Conservation (phyloP, 306 rosid genomes). For the Cucurbita moschata region DNA sequence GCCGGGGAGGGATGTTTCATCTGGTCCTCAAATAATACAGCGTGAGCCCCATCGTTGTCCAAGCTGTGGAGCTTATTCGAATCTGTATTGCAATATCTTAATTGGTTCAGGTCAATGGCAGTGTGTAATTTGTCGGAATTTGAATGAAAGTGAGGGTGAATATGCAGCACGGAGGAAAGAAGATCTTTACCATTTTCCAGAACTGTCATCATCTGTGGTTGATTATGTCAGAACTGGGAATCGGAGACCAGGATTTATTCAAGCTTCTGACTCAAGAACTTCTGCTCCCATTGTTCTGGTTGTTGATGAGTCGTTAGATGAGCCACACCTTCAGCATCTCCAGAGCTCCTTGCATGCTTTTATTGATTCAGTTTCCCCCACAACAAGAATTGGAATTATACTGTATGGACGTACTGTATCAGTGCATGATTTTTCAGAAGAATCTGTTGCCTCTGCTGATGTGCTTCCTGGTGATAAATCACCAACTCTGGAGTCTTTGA, state of each 20-base stretch:
- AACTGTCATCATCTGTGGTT: slow-evolving; percentile 69
- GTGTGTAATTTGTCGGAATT: slow-evolving; percentile 74
- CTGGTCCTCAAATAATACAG: slow-evolving; percentile 71
- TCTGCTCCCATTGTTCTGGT: slow-evolving; percentile 86
- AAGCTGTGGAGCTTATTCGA: slow-evolving; percentile 92
- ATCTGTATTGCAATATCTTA: slow-evolving; percentile 63
- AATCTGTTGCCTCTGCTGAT: slow-evolving; percentile 81
- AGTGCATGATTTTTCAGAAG: slow-evolving; percentile 82
- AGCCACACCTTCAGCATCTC: slow-evolving; percentile 77
- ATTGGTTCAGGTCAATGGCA: slow-evolving; percentile 99
- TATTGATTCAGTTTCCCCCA: slow-evolving; percentile 74
- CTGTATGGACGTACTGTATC: slow-evolving; percentile 84
- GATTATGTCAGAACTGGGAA: slow-evolving; percentile 83
- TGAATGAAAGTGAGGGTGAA: slow-evolving; percentile 82
- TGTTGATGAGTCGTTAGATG: slow-evolving; percentile 86
- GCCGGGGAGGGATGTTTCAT: slow-evolving; percentile 74
- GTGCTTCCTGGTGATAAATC: slow-evolving; percentile 92
- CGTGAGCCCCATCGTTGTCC: slow-evolving; percentile 93
- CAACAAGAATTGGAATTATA: slow-evolving; percentile 79
- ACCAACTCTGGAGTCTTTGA: slow-evolving; percentile 58
- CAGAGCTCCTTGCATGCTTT: slow-evolving; percentile 96
- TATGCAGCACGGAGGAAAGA: slow-evolving; percentile 63
- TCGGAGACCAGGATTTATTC: slow-evolving; percentile 89
- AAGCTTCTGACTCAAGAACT: slow-evolving; percentile 82
- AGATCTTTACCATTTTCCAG: slow-evolving; percentile 70